Percentiles rank a stretch among this genome's conserved stretches.
Evolutionary conservation across 768 basidiomycete genomes (phyloP).

Genomic region (Kwoniella europaea): DNA sequence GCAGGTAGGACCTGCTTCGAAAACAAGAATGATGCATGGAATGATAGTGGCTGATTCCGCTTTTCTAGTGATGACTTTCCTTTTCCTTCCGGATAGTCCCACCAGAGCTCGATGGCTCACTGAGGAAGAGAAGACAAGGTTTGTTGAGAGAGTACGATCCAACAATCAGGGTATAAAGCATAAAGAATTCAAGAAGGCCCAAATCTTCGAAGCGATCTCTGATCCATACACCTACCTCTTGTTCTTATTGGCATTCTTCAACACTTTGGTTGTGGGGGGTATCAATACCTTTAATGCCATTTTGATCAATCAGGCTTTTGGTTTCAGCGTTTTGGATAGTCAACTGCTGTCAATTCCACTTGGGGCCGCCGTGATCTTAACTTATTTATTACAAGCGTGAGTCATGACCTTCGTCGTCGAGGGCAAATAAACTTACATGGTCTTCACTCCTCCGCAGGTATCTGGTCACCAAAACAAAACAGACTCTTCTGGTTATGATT

Average conservation of each 20-base stretch:
- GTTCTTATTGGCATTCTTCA: conserved; percentile 62
- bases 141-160: conserved; percentile 58
- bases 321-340: conserved; percentile 59
- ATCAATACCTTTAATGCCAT: conserved; percentile 40
- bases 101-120: conserved; percentile 28
- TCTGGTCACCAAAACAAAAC: conserved; percentile 56
- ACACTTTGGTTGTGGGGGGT: conserved; percentile 47
- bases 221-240: conserved; percentile 63
- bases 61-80: conserved; percentile 22
- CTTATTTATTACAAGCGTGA: conserved; percentile 32
- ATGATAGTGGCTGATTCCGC: not conserved
- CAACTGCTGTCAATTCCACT: conserved; percentile 35
- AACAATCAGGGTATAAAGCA: conserved; percentile 66
- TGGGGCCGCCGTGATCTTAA: conserved; percentile 8
- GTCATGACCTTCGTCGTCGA: too few species aligned
- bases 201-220: conserved; percentile 60
- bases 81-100: conserved; percentile 39
- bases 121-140: conserved; percentile 59
- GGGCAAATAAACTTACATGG: too few species aligned
- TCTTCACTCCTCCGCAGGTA: too few species aligned
- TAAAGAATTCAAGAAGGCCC: conserved; percentile 61
- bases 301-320: conserved; percentile 40
- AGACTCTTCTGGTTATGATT: conserved; percentile 62
- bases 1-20: conserved; percentile 19
- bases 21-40: not conserved